These are phyloP conservation scores for Microcyclospora pomicola DNA, from an alignment of 2,329 filamentous ascomycete species.

Conservation along the genomic window DNA sequence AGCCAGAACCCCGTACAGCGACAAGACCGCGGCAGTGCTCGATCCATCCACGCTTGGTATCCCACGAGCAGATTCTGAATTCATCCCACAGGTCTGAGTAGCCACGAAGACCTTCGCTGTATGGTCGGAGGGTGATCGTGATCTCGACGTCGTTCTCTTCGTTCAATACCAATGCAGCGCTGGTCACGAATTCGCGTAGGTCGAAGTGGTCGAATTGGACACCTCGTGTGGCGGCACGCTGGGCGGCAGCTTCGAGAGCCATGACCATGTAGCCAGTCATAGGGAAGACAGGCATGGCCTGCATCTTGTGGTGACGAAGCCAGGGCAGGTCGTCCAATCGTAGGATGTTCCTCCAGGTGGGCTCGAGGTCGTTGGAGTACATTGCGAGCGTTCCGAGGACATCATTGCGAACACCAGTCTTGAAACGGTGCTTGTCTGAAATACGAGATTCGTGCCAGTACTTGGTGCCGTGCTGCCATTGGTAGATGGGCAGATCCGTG, in stretches of 20 bases:
- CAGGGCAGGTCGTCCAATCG: slow-evolving; percentile 5
- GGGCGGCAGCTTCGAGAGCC: slow-evolving; percentile 5
- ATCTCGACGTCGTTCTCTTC: neutral
- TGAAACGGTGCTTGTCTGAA: neutral
- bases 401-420: neutral
- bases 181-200: neutral
- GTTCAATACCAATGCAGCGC: neutral
- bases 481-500: slow-evolving; percentile 1
- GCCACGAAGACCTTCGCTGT: neutral
- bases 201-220: neutral
- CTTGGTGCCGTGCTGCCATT: slow-evolving; percentile 1
- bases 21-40: neutral
- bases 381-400: neutral
- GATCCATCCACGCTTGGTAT: neutral
- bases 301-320: slow-evolving; percentile 12
- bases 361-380: neutral
- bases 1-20: neutral
- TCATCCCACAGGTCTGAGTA: neutral
- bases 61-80: neutral
- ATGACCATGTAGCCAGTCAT: slow-evolving; percentile 8
- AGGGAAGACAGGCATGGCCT: slow-evolving; percentile 18
- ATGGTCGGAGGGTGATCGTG: neutral
- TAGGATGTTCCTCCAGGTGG: slow-evolving; percentile 1
- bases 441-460: slow-evolving; percentile 1
- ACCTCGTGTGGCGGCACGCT: neutral